These are phyloP conservation scores for Calonectria honghensis DNA, from an alignment of 2,329 filamentous ascomycete species.

Conservation along the genomic window DNA sequence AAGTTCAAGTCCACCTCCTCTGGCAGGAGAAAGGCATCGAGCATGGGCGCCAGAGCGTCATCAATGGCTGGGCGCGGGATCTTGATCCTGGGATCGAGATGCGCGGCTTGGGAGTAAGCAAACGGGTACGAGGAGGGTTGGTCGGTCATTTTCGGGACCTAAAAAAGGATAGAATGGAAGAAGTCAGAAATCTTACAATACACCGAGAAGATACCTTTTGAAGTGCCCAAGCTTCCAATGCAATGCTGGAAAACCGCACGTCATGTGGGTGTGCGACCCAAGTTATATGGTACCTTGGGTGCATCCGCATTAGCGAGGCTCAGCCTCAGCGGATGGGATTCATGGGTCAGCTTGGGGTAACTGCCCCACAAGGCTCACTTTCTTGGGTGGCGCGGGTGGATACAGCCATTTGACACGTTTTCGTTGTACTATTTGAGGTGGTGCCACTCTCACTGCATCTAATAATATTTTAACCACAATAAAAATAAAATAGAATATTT, in stretches of 20 bases:
- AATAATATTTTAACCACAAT: no score
- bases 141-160: not conserved
- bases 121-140: conserved; percentile 38
- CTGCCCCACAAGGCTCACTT: not conserved
- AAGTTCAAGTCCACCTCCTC: conserved; percentile 46
- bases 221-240: not conserved
- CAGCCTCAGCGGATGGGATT: not conserved
- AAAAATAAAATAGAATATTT: no score
- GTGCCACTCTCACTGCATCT: no score
- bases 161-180: not conserved
- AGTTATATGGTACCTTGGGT: conserved; percentile 6
- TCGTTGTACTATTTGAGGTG: not conserved
- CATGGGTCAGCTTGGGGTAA: not conserved
- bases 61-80: conserved; percentile 45
- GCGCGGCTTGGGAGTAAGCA: conserved; percentile 46
- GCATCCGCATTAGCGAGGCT: not conserved
- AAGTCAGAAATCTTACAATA: not conserved
- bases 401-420: not conserved
- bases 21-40: conserved; percentile 45
- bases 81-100: conserved; percentile 47
- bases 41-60: conserved; percentile 41
- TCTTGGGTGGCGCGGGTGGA: not conserved
- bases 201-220: not conserved
- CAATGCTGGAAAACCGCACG: not conserved
- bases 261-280: conserved; percentile 4